These are phyloP conservation scores for Auriscalpium orientale DNA, from an alignment of 768 basidiomycete species.

Conservation along the genomic window DNA sequence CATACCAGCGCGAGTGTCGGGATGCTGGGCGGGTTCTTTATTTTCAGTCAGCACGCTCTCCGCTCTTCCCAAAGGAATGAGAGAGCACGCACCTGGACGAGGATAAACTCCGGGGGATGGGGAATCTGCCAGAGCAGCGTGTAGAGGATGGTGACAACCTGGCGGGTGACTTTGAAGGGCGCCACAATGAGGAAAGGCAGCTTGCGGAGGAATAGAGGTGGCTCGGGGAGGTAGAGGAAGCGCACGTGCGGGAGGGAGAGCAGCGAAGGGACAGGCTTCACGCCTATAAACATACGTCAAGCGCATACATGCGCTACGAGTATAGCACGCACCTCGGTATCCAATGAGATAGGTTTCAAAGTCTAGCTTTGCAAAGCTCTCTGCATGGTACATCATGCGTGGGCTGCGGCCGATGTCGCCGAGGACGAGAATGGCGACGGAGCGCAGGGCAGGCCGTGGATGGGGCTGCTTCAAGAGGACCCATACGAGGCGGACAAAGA, in stretches of 20 bases:
- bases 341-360: constrained; percentile 81
- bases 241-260: constrained; percentile 56
- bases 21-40: constrained; percentile 92
- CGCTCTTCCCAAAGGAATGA: too few relatives aligned
- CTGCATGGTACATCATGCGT: constrained; percentile 97
- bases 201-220: constrained; percentile 41
- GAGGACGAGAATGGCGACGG: constrained; percentile 85
- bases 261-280: constrained; percentile 68
- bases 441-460: constrained; percentile 36
- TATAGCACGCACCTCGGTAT: constrained; percentile 57
- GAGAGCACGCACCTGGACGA: constrained; percentile 69
- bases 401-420: constrained; percentile 96
- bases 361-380: constrained; percentile 76
- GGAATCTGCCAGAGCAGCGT: constrained; percentile 53
- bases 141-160: constrained; percentile 54
- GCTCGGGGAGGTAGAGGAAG: constrained; percentile 60
- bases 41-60: not conserved
- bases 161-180: constrained; percentile 73
- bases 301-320: not conserved
- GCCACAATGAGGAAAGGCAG: constrained; percentile 68
- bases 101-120: constrained; percentile 71
- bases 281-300: constrained; percentile 39
- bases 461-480: not conserved
- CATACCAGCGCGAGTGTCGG: constrained; percentile 87
- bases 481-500: constrained; percentile 1